Percentiles rank a stretch among this genome's conserved stretches.
Conservation (phyloP, 2,329 filamentous ascomycete species). For the Xylaria sp. region DNA sequence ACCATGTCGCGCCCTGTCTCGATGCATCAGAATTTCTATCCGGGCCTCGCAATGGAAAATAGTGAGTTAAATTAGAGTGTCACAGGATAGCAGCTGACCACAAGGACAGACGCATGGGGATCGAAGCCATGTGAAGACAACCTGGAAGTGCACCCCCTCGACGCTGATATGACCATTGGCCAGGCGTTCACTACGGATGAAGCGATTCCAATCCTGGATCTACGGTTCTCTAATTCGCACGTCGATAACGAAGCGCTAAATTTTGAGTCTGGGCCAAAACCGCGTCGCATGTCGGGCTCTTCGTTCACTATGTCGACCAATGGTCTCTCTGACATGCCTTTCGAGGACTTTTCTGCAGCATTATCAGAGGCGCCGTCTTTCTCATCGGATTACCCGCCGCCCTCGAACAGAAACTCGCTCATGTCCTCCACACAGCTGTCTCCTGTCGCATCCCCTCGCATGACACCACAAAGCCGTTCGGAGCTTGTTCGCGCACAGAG, state of each 20-base stretch:
- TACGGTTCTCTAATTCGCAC: constrained; percentile 62
- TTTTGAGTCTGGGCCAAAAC: constrained; percentile 64
- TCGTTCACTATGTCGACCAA: constrained; percentile 79
- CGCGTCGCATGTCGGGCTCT: constrained; percentile 75
- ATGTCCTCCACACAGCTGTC: constrained; percentile 78
- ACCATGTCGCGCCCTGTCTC: constrained; percentile 65
- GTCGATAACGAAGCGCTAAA: constrained; percentile 63
- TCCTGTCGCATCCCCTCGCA: constrained; percentile 76
- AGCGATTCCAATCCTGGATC: constrained; percentile 70
- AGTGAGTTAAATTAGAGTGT: constrained; percentile 54
- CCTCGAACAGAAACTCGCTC: constrained; percentile 74
- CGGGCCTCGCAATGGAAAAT: constrained; percentile 60
- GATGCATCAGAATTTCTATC: constrained; percentile 69
- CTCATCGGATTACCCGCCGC: constrained; percentile 72
- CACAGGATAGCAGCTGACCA: constrained; percentile 42
- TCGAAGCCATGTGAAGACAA: constrained; percentile 68
- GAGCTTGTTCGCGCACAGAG: constrained; percentile 73
- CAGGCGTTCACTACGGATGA: constrained; percentile 73
- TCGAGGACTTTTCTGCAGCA: constrained; percentile 75
- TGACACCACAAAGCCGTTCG: constrained; percentile 69
- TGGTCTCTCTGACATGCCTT: constrained; percentile 73
- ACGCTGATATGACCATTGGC: constrained; percentile 69
- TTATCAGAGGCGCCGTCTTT: constrained; percentile 76
- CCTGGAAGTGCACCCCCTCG: constrained; percentile 65
- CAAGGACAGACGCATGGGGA: constrained; percentile 58